These are phyloP conservation scores for Hyaloscypha variabilis DNA, from an alignment of 495 filamentous ascomycete species.

Conservation along the genomic window DNA sequence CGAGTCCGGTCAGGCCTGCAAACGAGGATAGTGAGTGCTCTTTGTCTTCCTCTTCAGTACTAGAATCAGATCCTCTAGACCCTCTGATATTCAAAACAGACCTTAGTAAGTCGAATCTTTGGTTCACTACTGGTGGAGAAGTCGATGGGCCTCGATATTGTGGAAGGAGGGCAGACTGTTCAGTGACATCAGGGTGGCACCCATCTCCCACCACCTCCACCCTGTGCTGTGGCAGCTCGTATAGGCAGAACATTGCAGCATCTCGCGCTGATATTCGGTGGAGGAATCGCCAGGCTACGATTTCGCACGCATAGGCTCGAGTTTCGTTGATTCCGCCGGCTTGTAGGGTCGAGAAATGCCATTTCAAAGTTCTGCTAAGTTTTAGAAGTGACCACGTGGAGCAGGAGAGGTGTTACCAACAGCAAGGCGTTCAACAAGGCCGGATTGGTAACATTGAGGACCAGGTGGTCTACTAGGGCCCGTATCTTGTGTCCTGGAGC, in stretches of 20 bases:
- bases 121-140: slow-evolving; percentile 28
- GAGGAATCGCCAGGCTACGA: slow-evolving; percentile 88
- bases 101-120: slow-evolving; percentile 25
- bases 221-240: slow-evolving; percentile 62
- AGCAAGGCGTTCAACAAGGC: slow-evolving; percentile 78
- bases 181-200: slow-evolving; percentile 6
- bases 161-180: slow-evolving; percentile 28
- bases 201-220: neutral
- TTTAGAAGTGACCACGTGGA: neutral
- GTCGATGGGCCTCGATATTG: slow-evolving; percentile 24
- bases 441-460: slow-evolving; percentile 66
- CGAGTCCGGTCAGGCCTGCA: slow-evolving; percentile 81
- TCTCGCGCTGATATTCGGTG: slow-evolving; percentile 78
- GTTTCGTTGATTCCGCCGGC: slow-evolving; percentile 73
- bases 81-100: slow-evolving; percentile 25
- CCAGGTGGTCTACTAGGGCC: slow-evolving; percentile 68
- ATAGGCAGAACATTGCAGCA: slow-evolving; percentile 80
- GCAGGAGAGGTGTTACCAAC: slow-evolving; percentile 46
- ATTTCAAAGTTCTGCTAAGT: slow-evolving; percentile 68
- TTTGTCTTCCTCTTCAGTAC: slow-evolving; percentile 38
- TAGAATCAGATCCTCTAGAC: neutral
- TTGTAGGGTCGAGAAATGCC: slow-evolving; percentile 64
- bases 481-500: slow-evolving; percentile 65
- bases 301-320: slow-evolving; percentile 84
- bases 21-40: slow-evolving; percentile 67